phyloP scores from a whole-genome alignment of 306 rosid species.

The Hippophae rhamnoides region DNA sequence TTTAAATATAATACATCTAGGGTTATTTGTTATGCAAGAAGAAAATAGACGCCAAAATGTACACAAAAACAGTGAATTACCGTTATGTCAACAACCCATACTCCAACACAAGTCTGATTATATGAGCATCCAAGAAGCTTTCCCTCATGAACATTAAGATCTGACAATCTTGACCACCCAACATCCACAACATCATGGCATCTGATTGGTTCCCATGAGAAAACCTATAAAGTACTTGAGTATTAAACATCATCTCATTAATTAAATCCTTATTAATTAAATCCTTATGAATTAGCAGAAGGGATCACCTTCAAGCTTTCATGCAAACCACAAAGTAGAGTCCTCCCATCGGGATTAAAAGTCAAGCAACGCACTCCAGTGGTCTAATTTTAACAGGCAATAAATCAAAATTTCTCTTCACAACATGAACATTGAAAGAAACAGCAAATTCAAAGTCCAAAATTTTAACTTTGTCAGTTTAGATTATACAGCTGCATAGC shows the following conservation, averaged over 20 bases:
- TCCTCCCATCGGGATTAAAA: conserved; percentile 93
- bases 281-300: conserved; percentile 15
- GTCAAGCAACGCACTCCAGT: conserved; percentile 89
- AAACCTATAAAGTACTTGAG: conserved; percentile 44
- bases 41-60: not conserved
- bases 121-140: conserved; percentile 97
- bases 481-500: conserved; percentile 14
- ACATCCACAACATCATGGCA: conserved; percentile 88
- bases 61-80: conserved; percentile 34
- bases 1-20: not conserved
- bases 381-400: conserved; percentile 44
- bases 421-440: not conserved
- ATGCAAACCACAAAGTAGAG: conserved; percentile 89
- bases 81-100: conserved; percentile 98
- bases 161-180: conserved; percentile 95
- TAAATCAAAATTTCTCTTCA: conserved; percentile 5
- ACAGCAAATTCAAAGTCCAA: conserved; percentile 1
- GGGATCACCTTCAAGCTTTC: conserved; percentile 87
- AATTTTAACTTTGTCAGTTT: conserved; percentile 12
- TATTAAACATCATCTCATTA: conserved; percentile 7
- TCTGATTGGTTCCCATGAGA: conserved; percentile 95
- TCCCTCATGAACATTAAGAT: conserved; percentile 96
- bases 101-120: conserved; percentile 98
- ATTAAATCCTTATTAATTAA: no score
- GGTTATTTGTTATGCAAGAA: conserved; percentile 11